Evolutionary conservation across 2,329 filamentous ascomycete genomes (phyloP), one percentile per base, ranked within the genome.

Genomic region (Raffaelea arxii): DNA sequence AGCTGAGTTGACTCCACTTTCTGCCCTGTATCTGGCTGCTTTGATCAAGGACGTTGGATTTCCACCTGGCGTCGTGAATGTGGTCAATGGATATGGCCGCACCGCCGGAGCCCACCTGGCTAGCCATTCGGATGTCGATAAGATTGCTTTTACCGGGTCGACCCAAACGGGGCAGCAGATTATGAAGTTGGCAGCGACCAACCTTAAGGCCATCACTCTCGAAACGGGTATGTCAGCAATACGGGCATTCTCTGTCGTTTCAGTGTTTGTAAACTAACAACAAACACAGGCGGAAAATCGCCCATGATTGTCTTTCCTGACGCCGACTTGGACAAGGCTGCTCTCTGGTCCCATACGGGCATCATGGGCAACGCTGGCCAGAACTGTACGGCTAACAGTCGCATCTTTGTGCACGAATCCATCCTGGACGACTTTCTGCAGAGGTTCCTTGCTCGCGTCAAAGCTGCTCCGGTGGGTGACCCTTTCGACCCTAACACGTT

Each of bases 31-130:
- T 51, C 66, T 87, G 6, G 82, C 73, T 9, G 75, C 73, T 27
- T 67, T 88, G 40, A 72, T 88, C 56, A 81, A 80, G 54, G 75
- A 86, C 57, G 82, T 82, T 27, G 84, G 84, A 1, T 87, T 88
- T 60, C 84, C 84, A 18, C 78, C 84, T 3, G 84, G 84, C 42
- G 82, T 89, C 9, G 65, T 88, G 52, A 86, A 87, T 59, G 72
- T 87, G 51, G 59, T 88, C 50, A 85, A 84, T 52, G 83, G 83
- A 3, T 69, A 79, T 53, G 82, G 82, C 19, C 68, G 72, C 41
- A 77, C 79, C 50, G 77, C 82, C 14, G 81, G 84, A 38, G 72
- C 77, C 16, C 80, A 82, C 2, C 69, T 86, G 10, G 78, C 78
- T 4, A 68, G 73, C 49, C 82, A 86, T 58, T 64, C 75, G 7